Evolutionary conservation across 1,284 basidiomycete genomes (phyloP).

Genomic region (Leccinum huronense): DNA sequence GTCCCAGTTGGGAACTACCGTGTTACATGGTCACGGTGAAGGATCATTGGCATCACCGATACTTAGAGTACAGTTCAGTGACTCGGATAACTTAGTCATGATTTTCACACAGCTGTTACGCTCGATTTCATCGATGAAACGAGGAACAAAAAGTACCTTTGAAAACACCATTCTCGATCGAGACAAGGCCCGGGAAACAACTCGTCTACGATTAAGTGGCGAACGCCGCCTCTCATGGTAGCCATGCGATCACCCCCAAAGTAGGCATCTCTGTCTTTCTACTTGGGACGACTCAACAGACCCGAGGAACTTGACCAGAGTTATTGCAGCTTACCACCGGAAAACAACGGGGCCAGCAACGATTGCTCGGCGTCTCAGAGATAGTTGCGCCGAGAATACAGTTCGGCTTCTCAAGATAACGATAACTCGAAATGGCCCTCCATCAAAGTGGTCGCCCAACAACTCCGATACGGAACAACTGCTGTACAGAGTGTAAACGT

Average conservation of each 20-base stretch:
- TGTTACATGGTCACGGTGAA: no score
- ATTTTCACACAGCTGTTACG: no score
- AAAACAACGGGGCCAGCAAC: not conserved
- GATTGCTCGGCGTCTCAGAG: not conserved
- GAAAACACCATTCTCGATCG: not conserved
- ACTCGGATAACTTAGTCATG: no score
- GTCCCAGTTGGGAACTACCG: no score
- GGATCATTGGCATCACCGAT: no score
- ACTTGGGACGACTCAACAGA: not conserved
- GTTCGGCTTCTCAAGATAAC: not conserved
- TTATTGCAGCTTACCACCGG: not conserved
- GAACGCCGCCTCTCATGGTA: not conserved
- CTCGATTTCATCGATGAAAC: not conserved
- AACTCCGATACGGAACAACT: not conserved
- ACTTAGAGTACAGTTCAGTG: no score
- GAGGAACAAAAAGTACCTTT: not conserved
- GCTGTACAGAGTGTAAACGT: not conserved
- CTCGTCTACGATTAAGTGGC: not conserved
- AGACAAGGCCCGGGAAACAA: not conserved
- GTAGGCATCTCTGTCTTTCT: not conserved
- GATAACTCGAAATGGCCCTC: not conserved
- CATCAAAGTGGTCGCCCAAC: not conserved
- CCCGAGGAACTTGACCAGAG: not conserved
- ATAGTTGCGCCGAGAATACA: not conserved
- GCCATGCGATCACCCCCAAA: slow-evolving; percentile 1